Evolutionary conservation across 352 stramenopile species (phyloP).

Genomic region (Globisporangium mamillatum): DNA sequence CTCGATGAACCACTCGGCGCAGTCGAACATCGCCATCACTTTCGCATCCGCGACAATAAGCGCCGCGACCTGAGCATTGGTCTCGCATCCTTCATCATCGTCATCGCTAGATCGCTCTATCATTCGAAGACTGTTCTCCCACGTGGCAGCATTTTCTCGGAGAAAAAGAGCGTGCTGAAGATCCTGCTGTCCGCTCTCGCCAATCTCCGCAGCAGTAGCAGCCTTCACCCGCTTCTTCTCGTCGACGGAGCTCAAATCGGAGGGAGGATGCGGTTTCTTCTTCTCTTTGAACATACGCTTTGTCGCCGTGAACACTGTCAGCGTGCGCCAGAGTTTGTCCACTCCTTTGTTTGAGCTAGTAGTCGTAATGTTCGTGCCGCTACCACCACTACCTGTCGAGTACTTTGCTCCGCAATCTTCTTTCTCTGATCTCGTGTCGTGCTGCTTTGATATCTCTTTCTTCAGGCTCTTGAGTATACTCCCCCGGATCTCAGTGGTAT

Average conservation of each 20-base stretch:
- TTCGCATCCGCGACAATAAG: slow-evolving; percentile 36
- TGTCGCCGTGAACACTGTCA: slow-evolving; percentile 33
- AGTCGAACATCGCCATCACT: slow-evolving; percentile 23
- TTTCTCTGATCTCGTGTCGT: slow-evolving; percentile 1
- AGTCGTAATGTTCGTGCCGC: slow-evolving; percentile 7
- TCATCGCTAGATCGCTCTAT: slow-evolving; percentile 22
- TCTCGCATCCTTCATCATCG: slow-evolving; percentile 16
- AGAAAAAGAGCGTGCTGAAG: neutral
- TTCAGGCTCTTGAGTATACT: slow-evolving; percentile 18
- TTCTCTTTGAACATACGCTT: slow-evolving; percentile 36
- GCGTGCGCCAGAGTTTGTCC: slow-evolving; percentile 37
- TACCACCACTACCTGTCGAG: neutral
- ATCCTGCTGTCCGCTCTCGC: neutral
- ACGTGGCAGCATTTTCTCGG: slow-evolving; percentile 29
- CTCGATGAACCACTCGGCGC: slow-evolving; percentile 49
- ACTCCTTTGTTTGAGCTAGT: slow-evolving; percentile 21
- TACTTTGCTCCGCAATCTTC: slow-evolving; percentile 2
- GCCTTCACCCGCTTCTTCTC: slow-evolving; percentile 12
- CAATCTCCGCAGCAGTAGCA: neutral
- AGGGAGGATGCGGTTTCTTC: neutral
- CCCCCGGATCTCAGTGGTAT: neutral
- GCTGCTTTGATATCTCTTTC: slow-evolving; percentile 1
- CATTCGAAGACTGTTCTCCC: slow-evolving; percentile 32
- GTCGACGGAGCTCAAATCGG: neutral
- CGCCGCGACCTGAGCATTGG: slow-evolving; percentile 21